Percentiles rank a stretch among this genome's conserved stretches.
Evolutionary conservation across 306 rosid species (phyloP).

Genomic region (Vigna hirtella): DNA sequence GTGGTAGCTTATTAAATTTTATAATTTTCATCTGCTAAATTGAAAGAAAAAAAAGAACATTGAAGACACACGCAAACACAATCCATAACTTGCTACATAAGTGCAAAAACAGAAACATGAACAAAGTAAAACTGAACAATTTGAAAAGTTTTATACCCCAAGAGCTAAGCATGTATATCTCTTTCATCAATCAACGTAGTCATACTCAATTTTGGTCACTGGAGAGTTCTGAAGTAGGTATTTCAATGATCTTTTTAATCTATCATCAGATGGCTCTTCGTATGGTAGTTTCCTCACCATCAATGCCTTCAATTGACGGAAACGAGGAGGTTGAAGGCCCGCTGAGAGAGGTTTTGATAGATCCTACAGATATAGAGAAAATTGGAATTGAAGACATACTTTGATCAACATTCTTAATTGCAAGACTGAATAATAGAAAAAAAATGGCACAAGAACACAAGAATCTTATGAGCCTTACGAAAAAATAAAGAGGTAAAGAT

Average conservation of each 20-base stretch:
- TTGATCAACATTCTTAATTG: not conserved
- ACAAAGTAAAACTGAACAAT: not conserved
- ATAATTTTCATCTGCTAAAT: not conserved
- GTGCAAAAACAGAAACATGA: not conserved
- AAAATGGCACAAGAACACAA: not conserved
- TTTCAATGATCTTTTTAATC: not conserved
- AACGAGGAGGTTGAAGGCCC: constrained; percentile 20
- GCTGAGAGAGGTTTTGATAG: not conserved
- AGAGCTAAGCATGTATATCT: not conserved
- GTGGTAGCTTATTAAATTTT: not conserved
- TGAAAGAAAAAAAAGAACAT: not conserved
- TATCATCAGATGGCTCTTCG: not conserved
- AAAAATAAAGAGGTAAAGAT: not conserved
- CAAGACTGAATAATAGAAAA: not conserved
- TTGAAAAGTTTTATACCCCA: not conserved
- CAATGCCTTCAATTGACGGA: constrained; percentile 15
- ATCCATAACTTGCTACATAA: not conserved
- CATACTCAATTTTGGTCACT: not conserved
- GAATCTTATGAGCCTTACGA: not conserved
- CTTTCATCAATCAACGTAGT: not conserved
- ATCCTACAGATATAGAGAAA: not conserved
- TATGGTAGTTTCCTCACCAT: not conserved
- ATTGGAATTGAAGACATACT: not conserved
- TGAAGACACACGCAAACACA: not conserved
- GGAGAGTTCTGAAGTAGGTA: constrained; percentile 25